Conservation (phyloP, 2,329 filamentous ascomycete species). For the Penicillium sp. region DNA sequence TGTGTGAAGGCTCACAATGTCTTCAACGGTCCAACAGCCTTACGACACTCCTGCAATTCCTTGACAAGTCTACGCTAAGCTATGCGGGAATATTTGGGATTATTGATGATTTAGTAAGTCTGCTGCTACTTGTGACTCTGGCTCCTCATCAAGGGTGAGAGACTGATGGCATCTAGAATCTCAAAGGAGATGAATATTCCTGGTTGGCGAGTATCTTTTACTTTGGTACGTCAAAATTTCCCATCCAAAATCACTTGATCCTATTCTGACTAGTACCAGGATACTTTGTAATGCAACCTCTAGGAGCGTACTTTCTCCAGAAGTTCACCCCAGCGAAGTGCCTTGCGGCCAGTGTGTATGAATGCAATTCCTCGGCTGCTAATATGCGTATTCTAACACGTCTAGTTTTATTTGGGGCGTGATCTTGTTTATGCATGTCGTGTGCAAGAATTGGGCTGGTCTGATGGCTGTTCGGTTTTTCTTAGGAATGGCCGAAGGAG, state of each 20-base stretch:
- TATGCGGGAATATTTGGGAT: neutral
- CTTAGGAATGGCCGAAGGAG: neutral
- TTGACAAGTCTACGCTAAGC: neutral
- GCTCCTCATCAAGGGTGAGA: too few species aligned
- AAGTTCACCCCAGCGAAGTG: neutral
- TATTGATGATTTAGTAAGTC: neutral
- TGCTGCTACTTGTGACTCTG: too few species aligned
- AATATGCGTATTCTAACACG: neutral
- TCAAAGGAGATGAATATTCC: neutral
- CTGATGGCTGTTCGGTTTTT: neutral
- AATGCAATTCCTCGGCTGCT: neutral
- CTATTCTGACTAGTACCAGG: neutral
- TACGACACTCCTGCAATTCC: neutral
- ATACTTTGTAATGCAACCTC: neutral
- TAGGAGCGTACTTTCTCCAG: neutral
- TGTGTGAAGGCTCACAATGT: neutral
- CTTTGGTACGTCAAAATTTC: neutral
- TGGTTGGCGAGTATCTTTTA: neutral
- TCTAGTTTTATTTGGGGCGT: neutral
- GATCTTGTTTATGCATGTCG: neutral
- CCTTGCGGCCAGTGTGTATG: neutral
- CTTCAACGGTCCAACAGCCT: neutral
- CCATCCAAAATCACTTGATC: too few species aligned
- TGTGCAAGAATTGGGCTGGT: neutral
- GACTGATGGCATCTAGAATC: neutral